Base-by-base conservation (phyloP, 1,284 basidiomycete species). In the Microbotryum lychnidis-dioicae region DNA sequence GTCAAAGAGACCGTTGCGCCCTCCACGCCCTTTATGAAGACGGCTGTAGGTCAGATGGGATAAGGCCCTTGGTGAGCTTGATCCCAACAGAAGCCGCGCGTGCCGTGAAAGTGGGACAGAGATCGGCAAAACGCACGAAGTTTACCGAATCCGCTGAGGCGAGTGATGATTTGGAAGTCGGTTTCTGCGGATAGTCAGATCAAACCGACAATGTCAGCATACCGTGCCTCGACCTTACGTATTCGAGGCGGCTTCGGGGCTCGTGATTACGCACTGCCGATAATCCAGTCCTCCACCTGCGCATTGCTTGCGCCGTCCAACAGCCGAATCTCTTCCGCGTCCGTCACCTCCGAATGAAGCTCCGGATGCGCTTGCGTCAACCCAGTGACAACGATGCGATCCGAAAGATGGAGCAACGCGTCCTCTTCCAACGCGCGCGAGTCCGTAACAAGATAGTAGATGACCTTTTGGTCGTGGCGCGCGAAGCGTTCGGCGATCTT, bases 391-490 rank as follows among this genome's bases (percentile, higher is more conserved):
- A 63, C 52, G 29, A 66, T 45, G 21, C 57, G 54, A 56, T 53
- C 55, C 8, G 61, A 56, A 54, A 58, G 54, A 9, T 50, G 45
- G 6, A 42, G 18, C 21, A 49, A 51, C 7, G 61, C 61, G 51
- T 66, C 64, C 1, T 21, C 33, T 47, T 66, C 63, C 44, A 66
- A 54, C 21, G 57, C 21, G 14, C 46, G 53, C 0, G 56, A 56
- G 47, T 65, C 61, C 25, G 60, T 63, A 1, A 65, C 61, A 54
- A 66, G 64, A 54, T 57, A 61, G 47, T 63, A 66, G 47, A 66
- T 47, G 33, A 66, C 45, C 10, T 42, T 48, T 37, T 66, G 64
- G 6, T 51, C 50, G 16, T 50, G 50, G 2, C n/a, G 42, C 1
- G 61, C 64, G 56, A 61, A 63, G 12, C 37, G 37, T 18, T 42